Evolutionary conservation across 768 basidiomycete species (phyloP).

Genomic region (Rhodotorula kratochvilovae): DNA sequence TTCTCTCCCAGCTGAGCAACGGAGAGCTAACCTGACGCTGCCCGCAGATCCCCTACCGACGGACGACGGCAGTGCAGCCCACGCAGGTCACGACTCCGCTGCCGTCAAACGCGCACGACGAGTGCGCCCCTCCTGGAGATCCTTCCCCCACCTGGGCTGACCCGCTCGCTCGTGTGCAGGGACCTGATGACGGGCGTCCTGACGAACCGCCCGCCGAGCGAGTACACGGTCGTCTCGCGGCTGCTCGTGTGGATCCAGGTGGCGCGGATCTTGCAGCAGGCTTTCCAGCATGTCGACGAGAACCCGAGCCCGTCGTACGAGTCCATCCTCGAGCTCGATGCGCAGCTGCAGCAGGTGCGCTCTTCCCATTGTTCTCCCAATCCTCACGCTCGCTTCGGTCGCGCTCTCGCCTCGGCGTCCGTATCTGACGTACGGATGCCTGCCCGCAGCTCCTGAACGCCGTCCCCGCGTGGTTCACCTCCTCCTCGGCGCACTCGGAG

Average conservation of each 20-base stretch:
- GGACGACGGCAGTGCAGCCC: constrained; percentile 8
- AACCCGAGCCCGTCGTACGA: constrained; percentile 9
- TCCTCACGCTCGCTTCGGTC: too few species aligned
- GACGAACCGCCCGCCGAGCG: constrained; percentile 8
- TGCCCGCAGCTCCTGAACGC: background rate
- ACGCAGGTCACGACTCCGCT: constrained; percentile 23
- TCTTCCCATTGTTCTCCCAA: too few species aligned
- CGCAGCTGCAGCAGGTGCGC: background rate
- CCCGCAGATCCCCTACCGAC: background rate
- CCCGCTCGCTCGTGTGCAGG: background rate
- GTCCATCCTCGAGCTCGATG: constrained; percentile 6
- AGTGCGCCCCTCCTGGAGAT: background rate
- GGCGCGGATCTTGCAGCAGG: constrained; percentile 13
- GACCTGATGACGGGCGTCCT: constrained; percentile 19
- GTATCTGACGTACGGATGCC: too few species aligned
- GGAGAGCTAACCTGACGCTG: too few species aligned
- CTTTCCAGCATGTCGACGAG: constrained; percentile 22
- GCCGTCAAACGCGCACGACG: constrained; percentile 16
- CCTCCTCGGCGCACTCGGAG: background rate
- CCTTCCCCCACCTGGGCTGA: background rate
- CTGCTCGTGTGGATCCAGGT: constrained; percentile 21
- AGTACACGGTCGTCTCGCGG: constrained; percentile 8
- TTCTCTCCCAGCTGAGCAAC: too few species aligned
- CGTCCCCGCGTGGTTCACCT: background rate
- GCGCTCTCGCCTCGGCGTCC: too few species aligned